These are phyloP conservation scores for Coccomyxa subellipsoidea DNA, from an alignment of 163 green algal species.

Conservation along the genomic window DNA sequence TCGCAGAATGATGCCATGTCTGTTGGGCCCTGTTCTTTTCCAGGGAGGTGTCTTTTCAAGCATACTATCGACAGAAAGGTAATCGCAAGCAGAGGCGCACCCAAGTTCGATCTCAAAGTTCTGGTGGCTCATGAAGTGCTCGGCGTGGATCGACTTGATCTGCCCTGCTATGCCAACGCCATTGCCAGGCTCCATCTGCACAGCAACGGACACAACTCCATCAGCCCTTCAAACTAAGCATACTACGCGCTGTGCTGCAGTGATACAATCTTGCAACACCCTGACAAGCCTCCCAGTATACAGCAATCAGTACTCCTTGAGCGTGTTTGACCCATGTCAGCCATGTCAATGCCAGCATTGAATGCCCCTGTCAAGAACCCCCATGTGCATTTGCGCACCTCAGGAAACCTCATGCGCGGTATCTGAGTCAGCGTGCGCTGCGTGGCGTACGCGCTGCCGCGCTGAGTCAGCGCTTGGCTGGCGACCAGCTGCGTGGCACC, in stretches of 20 bases:
- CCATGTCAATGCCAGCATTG: too few species aligned
- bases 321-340: background rate
- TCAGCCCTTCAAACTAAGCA: too few species aligned
- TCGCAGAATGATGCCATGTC: too few species aligned
- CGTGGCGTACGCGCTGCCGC: background rate
- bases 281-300: background rate
- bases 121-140: conserved; percentile 91
- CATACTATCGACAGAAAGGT: too few species aligned
- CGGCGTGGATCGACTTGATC: conserved; percentile 54
- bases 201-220: background rate
- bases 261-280: background rate
- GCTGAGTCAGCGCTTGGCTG: background rate
- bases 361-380: too few species aligned
- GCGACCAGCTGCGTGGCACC: background rate
- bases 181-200: background rate
- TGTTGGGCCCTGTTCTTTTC: too few species aligned
- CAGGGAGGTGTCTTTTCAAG: too few species aligned
- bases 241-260: too few species aligned
- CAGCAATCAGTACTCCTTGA: too few species aligned
- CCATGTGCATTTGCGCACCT: background rate
- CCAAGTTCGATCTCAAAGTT: conserved; percentile 78
- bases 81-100: conserved; percentile 29
- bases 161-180: conserved; percentile 45
- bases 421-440: background rate
- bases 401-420: background rate